A percentile compares a stretch with the other conserved stretches of the same genome.
Conservation (phyloP, 2,329 filamentous ascomycete genomes). For the Pseudocercospora cruenta region DNA sequence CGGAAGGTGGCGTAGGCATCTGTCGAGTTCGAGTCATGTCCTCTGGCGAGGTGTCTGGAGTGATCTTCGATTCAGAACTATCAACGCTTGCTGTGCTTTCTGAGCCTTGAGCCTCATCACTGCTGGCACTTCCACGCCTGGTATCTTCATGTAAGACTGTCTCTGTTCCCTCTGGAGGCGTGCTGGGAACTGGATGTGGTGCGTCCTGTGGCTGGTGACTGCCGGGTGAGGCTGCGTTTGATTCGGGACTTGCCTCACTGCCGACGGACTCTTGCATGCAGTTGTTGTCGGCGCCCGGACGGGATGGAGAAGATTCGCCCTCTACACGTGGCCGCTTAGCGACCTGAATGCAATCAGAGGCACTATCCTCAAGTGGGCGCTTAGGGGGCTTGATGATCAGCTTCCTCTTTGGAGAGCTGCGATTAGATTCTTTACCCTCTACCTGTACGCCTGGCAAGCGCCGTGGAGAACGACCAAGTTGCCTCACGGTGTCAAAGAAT, state of each 20-base stretch:
- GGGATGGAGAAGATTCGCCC: background rate
- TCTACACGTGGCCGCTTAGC: background rate
- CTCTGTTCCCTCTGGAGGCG: background rate
- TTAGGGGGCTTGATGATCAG: background rate
- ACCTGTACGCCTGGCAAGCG: background rate
- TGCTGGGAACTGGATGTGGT: background rate
- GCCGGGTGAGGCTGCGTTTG: background rate
- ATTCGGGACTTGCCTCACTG: background rate
- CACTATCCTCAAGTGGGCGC: background rate
- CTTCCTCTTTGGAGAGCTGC: background rate
- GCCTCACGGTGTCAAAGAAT: background rate
- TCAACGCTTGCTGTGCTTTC: background rate
- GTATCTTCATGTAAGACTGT: background rate
- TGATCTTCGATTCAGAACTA: background rate
- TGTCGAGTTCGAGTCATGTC: background rate
- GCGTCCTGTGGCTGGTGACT: background rate
- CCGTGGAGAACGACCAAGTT: background rate
- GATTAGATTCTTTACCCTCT: background rate
- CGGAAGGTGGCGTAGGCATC: background rate
- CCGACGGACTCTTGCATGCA: conserved; percentile 2
- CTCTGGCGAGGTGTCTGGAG: background rate
- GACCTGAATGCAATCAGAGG: background rate
- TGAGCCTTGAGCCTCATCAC: background rate
- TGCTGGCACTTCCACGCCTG: background rate
- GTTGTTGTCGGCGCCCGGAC: background rate